Conservation (phyloP, 2,329 filamentous ascomycete species). For the Alternaria infectoria region DNA sequence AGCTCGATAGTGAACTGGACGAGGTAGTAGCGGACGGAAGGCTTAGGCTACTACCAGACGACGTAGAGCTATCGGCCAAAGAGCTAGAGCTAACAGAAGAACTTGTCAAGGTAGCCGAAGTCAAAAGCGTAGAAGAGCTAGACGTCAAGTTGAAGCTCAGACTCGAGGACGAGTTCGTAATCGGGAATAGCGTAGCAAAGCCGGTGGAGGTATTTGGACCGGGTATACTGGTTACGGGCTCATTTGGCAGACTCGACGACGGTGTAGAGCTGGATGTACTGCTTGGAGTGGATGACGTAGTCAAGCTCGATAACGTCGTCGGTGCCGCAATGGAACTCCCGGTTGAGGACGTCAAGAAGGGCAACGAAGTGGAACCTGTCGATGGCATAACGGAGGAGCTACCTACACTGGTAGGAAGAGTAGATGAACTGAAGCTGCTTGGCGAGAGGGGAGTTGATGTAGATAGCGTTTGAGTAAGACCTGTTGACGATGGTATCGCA, state of each 20-base stretch:
- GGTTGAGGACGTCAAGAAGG: neutral
- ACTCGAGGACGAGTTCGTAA: neutral
- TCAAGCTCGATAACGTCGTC: rapidly evolving
- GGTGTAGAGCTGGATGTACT: neutral
- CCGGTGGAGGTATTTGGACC: neutral
- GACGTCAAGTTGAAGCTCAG: neutral
- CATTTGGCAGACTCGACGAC: neutral
- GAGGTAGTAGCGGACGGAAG: conserved; percentile 8
- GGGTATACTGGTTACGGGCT: neutral
- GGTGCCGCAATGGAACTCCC: neutral
- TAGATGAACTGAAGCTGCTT: neutral
- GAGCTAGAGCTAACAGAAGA: neutral
- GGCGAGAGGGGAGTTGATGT: neutral
- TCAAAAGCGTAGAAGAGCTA: neutral
- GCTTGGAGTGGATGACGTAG: neutral
- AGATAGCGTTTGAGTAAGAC: neutral
- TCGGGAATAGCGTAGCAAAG: neutral
- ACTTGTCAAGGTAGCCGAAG: neutral
- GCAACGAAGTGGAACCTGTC: neutral
- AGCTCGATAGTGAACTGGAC: neutral
- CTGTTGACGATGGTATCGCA: neutral
- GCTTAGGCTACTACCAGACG: neutral
- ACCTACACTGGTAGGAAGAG: neutral
- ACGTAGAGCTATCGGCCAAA: neutral
- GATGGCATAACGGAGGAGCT: neutral